Percentiles rank a stretch among this genome's conserved stretches.
Conservation (phyloP, 306 rosid species). For the Begonia peltatifolia region DNA sequence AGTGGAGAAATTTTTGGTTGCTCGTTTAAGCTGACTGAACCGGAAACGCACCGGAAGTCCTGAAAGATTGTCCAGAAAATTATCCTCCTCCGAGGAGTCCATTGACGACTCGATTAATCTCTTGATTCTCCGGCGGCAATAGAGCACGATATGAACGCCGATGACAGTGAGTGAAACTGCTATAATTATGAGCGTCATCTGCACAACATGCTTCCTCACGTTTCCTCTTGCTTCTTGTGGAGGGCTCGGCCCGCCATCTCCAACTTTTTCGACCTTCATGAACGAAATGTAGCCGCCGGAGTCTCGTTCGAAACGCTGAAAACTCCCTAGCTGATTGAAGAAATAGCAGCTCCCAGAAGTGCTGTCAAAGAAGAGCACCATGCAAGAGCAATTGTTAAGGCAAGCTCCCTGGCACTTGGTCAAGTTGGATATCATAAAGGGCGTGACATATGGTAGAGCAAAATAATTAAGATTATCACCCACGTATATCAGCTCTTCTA, state of each 20-base stretch:
- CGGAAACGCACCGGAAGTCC: constrained; percentile 31
- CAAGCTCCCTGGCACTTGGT: constrained; percentile 22
- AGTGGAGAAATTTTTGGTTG: constrained; percentile 30
- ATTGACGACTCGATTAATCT: constrained; percentile 16
- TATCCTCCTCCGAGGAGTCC: constrained; percentile 28
- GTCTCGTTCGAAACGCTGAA: constrained; percentile 3
- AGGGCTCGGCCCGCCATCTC: not conserved
- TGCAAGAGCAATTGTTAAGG: constrained; percentile 18
- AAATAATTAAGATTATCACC: constrained; percentile 26
- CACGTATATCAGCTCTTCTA: constrained; percentile 15
- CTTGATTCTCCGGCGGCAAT: constrained; percentile 14
- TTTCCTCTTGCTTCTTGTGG: not conserved
- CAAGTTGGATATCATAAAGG: constrained; percentile 11
- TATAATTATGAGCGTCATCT: constrained; percentile 14
- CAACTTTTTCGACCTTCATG: constrained; percentile 7
- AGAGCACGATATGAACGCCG: constrained; percentile 8
- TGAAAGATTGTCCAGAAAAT: constrained; percentile 26
- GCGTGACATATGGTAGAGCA: constrained; percentile 14
- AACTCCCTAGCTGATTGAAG: constrained; percentile 21
- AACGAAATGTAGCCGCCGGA: constrained; percentile 16
- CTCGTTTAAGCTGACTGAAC: constrained; percentile 25
- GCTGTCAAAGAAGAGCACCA: constrained; percentile 18
- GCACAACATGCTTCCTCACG: constrained; percentile 14
- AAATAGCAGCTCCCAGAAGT: constrained; percentile 18
- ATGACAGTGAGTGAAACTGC: constrained; percentile 12